Evolutionary conservation across 2,329 filamentous ascomycete genomes (phyloP), one percentile per base, ranked within the genome.

Genomic region (Cladosporium sp.): DNA sequence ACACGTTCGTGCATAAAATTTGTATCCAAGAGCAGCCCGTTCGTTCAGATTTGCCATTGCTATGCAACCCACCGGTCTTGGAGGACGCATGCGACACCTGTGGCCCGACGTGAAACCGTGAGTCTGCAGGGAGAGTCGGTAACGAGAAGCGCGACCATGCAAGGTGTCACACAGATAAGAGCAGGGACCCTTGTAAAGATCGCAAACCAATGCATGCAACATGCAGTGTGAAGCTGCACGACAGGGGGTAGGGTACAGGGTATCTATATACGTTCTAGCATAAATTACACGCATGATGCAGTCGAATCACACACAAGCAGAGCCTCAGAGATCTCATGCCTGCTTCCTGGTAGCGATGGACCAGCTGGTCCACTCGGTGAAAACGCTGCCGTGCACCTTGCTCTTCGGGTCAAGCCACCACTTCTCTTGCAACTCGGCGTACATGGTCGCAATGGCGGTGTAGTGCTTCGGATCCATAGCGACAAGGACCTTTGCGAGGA

Each of bases 401-500:
- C 77, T 77, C 70, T 79, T 80, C 65, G 75, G 72, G 65, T 82
- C 77, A 63, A 67, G 65, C 54, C 78, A 79, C 80, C 80, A 83
- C 67, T 80, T 71, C 65, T 78, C 80, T 71, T 80, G 78, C 30
- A 80, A 78, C 44, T 77, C 74, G 1, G 73, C 74, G 71, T 84
- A 84, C 67, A 80, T 76, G 66, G 78, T 74, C 21, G 75, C 77
- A 12, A 81, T 73, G 41, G 71, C 72, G 54, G 72, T 70, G 68
- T 78, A 83, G 65, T 79, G 75, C 30, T 70, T 70, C 47, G 69
- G 73, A 57, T 82, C 83, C 2, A 81, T 78, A 2, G 81, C 80
- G 67, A 88, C 84, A 67, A 92, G 77, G 38, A 87, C 82, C 59
- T 87, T 88, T 5, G 86, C 88, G 2, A 92, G 78, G 58, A 92